Evolutionary conservation across 208 protist genomes (phyloP).

Genomic region (Leishmania martiniquensis): DNA sequence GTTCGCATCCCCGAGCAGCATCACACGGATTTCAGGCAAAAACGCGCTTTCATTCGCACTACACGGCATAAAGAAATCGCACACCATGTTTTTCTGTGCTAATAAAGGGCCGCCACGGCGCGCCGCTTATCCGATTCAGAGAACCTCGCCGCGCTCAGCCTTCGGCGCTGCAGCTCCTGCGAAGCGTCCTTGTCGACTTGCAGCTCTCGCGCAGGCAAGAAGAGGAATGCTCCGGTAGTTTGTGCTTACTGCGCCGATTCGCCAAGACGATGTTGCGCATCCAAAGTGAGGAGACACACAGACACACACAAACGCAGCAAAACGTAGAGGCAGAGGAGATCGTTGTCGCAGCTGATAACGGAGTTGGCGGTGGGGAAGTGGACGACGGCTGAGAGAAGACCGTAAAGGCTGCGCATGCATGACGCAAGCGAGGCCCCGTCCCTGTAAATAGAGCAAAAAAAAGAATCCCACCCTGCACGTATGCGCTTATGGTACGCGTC

Average conservation of each 20-base stretch:
- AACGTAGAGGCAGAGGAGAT: not conserved
- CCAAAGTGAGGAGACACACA: not conserved
- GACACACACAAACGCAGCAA: not conserved
- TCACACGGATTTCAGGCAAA: constrained; percentile 31
- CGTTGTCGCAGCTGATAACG: not conserved
- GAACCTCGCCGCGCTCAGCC: not conserved
- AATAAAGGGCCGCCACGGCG: not conserved
- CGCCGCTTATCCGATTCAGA: not conserved
- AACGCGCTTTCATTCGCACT: not conserved
- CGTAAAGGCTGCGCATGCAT: not conserved
- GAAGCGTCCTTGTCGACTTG: too few species aligned
- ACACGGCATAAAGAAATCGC: not conserved
- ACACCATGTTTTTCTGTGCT: constrained; percentile 5
- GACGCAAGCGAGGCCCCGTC: not conserved
- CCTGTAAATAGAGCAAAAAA: not conserved
- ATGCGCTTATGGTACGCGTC: not conserved
- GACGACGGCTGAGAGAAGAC: not conserved
- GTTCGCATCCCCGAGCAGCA: constrained; percentile 45
- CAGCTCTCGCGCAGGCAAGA: too few species aligned
- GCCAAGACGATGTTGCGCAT: not conserved
- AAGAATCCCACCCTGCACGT: not conserved
- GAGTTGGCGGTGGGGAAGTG: not conserved
- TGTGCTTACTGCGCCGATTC: not conserved
- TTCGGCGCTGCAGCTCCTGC: not conserved
- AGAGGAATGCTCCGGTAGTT: not conserved